These are phyloP conservation scores for Penicillium sp. DNA, from an alignment of 2,329 filamentous ascomycete genomes.

Conservation along the genomic window DNA sequence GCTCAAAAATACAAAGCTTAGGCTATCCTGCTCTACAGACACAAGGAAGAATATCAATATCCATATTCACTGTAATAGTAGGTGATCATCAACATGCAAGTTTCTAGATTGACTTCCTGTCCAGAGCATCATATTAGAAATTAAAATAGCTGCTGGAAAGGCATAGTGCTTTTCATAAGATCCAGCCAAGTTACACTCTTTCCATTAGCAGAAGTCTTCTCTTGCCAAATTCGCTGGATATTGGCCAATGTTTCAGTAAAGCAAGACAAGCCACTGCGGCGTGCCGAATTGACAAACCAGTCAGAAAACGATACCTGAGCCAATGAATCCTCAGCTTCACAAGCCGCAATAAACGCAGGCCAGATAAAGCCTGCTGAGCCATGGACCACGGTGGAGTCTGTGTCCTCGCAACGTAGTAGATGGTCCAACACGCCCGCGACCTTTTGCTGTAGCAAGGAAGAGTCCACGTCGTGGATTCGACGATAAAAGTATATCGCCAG, in stretches of 20 bases:
- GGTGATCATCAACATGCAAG: background rate
- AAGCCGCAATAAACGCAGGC: slow-evolving; percentile 40
- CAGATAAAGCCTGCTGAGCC: slow-evolving; percentile 36
- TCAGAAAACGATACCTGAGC: slow-evolving; percentile 30
- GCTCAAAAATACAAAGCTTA: too few species aligned
- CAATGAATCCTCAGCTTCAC: slow-evolving; percentile 33
- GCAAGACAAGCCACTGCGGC: slow-evolving; percentile 26
- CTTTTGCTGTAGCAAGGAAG: slow-evolving; percentile 35
- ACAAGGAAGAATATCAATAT: too few species aligned
- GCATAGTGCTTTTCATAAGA: slow-evolving; percentile 10
- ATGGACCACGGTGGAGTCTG: slow-evolving; percentile 27
- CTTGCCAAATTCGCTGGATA: slow-evolving; percentile 26
- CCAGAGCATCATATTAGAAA: background rate
- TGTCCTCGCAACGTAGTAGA: slow-evolving; percentile 29
- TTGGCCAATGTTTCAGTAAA: slow-evolving; percentile 24
- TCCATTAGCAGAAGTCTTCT: slow-evolving; percentile 13
- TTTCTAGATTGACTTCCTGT: background rate
- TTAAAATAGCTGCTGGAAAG: slow-evolving; percentile 1
- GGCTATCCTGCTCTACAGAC: too few species aligned
- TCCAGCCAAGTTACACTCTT: slow-evolving; percentile 15
- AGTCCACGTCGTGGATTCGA: slow-evolving; percentile 36
- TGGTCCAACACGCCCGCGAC: slow-evolving; percentile 33
- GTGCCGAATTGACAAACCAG: slow-evolving; percentile 28
- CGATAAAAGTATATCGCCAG: slow-evolving; percentile 43
- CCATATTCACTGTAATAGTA: background rate